Evolutionary conservation across 2,329 filamentous ascomycete species (phyloP), one percentile per base, ranked within the genome.

Genomic region (Ophiosphaerella narmari): DNA sequence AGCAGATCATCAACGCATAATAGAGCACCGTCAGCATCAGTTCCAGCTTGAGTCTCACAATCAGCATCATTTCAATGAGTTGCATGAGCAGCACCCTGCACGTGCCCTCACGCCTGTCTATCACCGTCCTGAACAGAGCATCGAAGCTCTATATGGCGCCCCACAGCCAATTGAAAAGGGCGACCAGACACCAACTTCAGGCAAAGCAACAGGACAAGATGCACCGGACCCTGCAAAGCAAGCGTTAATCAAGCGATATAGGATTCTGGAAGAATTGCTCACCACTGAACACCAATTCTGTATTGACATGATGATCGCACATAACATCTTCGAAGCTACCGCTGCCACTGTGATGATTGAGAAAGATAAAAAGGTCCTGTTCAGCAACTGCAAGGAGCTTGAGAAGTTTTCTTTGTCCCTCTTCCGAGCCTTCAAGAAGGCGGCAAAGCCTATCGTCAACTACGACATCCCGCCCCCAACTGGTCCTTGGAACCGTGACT

Each of bases 271-370:
- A 67, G 94, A 99, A 73, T 79, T 99, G 33, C 83, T 97, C 39
- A 91, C 97, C 65, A 99, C 94, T 0, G 94, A 99, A 70, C 86
- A 91, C 40, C 86, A 88, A 5, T 97, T 96, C 73, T 86, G 95
- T 48, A 86, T 91, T 57, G 94, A 99, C 71, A 93, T 99, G 90
- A 96, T 92, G 70, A 93, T 99, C 45, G 88, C 96, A 2, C 91
- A 96, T 66, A 92, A 97, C 67, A 97, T 99, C 46, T 99, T 97
- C 80, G 96, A 95, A 74, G 91, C 90, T 37, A 97, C 94, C 0
- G 90, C 91, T 1, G 86, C 89, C 48, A 85, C 90, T 7, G 85
- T 91, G 56, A 82, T 97, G 24, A 90, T 89, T 37, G 78, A 84
- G 36, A 89, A 93, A 57, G 96, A 96, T 55, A 87, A 95, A 63